phyloP scores from a whole-genome alignment of 2,329 filamentous ascomycete genomes.

The Paraphaeosphaeria sporulosa region DNA sequence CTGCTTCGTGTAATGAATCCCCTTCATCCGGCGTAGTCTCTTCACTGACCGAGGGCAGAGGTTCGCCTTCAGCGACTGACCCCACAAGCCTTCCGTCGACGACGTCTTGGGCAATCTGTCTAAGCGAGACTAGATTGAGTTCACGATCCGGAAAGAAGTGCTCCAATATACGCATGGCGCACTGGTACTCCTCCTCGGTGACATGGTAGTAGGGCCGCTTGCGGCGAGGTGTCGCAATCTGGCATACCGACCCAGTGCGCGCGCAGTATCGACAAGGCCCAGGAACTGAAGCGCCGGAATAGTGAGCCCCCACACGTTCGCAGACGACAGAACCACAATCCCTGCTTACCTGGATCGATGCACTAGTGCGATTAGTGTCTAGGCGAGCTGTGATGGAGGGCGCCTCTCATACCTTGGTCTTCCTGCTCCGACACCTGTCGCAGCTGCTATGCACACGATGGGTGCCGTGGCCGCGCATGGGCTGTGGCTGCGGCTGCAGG shows the following conservation, averaged over 20 bases:
- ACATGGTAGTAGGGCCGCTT: constrained; percentile 51
- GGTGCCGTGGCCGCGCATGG: constrained; percentile 34
- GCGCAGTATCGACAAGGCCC: constrained; percentile 50
- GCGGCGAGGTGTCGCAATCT: constrained; percentile 45
- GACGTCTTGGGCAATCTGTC: constrained; percentile 44
- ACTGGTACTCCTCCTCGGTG: constrained; percentile 50
- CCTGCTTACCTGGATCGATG: constrained; percentile 47
- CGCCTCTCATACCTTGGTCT: constrained; percentile 43
- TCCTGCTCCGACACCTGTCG: constrained; percentile 48
- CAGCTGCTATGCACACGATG: constrained; percentile 49
- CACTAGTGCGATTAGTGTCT: constrained; percentile 42
- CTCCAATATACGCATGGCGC: constrained; percentile 47
- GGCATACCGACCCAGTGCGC: constrained; percentile 44
- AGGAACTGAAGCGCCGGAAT: constrained; percentile 37
- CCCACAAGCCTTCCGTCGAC: constrained; percentile 38
- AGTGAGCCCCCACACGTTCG: constrained; percentile 23
- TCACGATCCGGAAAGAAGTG: constrained; percentile 48
- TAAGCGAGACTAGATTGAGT: constrained; percentile 43
- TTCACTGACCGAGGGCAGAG: constrained; percentile 31
- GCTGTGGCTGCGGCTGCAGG: constrained; percentile 4
- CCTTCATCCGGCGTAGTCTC: constrained; percentile 34
- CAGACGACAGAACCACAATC: constrained; percentile 12
- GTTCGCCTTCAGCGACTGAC: constrained; percentile 32
- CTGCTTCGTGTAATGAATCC: constrained; percentile 32
- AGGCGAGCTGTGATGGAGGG: constrained; percentile 21